These are phyloP conservation scores for Phascolomyces articulosus DNA, from an alignment of 371 early-diverging fungal species.

Conservation along the genomic window DNA sequence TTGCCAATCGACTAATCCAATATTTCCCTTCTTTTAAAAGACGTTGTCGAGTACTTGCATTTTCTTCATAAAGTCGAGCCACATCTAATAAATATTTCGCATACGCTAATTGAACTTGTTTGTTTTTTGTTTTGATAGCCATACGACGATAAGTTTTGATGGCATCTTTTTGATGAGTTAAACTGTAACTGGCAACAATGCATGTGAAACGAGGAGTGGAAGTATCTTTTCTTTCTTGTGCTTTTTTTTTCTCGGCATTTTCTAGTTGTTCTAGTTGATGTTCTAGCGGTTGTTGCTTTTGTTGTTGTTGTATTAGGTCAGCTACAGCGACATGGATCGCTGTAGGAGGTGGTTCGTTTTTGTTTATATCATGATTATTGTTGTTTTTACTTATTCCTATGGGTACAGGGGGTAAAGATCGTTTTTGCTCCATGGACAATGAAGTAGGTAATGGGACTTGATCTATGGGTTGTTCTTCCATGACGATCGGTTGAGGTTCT, in stretches of 20 bases:
- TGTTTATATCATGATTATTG: too few relatives aligned
- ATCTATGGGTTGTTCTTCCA: neutral
- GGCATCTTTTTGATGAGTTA: conserved; percentile 24
- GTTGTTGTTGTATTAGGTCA: too few relatives aligned
- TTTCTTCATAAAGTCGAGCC: conserved; percentile 10
- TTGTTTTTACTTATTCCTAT: too few relatives aligned
- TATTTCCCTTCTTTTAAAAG: conserved; percentile 64
- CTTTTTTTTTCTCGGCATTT: neutral
- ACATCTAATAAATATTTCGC: conserved; percentile 72
- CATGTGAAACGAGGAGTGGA: conserved; percentile 10
- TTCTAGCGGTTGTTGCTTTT: neutral
- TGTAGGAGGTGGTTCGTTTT: too few relatives aligned
- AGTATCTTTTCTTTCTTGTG: neutral
- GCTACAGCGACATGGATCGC: too few relatives aligned
- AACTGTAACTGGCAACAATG: conserved; percentile 24
- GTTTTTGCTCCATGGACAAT: too few relatives aligned
- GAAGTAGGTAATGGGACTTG: too few relatives aligned
- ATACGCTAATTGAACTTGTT: conserved; percentile 68
- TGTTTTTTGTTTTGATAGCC: conserved; percentile 73
- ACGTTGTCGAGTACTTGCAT: conserved; percentile 19
- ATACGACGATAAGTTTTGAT: conserved; percentile 72
- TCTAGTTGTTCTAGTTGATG: neutral
- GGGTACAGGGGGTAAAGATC: too few relatives aligned
- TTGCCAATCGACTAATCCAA: conserved; percentile 74
- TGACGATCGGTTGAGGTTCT: neutral